Evolutionary conservation across 1,284 basidiomycete species (phyloP).

Genomic region (Heliocybe sulcata): DNA sequence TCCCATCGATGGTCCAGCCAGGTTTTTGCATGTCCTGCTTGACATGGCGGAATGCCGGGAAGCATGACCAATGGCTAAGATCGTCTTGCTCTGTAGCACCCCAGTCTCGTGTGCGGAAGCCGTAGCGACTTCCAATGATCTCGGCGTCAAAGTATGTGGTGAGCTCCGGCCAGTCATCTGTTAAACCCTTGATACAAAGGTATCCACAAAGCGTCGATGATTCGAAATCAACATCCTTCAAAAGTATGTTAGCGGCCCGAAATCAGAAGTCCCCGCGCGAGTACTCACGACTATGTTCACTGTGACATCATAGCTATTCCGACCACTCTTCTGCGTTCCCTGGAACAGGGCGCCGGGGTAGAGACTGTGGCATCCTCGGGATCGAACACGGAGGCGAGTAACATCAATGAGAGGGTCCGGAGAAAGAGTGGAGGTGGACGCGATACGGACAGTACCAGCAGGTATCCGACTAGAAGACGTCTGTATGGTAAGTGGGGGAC

Average conservation of each 20-base stretch:
- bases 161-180: slow-evolving; percentile 85
- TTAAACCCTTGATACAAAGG: slow-evolving; percentile 82
- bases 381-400: slow-evolving; percentile 64
- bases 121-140: slow-evolving; percentile 83
- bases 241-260: slow-evolving; percentile 4
- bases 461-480: slow-evolving; percentile 10
- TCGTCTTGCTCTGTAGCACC: slow-evolving; percentile 85
- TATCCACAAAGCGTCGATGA: slow-evolving; percentile 82
- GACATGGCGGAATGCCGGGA: slow-evolving; percentile 82
- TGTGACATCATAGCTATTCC: slow-evolving; percentile 80
- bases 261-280: slow-evolving; percentile 3
- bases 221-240: slow-evolving; percentile 75
- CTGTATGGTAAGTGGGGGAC: slow-evolving; percentile 6
- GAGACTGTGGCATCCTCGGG: slow-evolving; percentile 72
- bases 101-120: slow-evolving; percentile 83
- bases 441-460: slow-evolving; percentile 5
- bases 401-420: slow-evolving; percentile 66
- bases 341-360: slow-evolving; percentile 75
- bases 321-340: slow-evolving; percentile 79
- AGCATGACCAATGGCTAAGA: slow-evolving; percentile 86
- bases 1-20: slow-evolving; percentile 67
- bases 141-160: slow-evolving; percentile 94
- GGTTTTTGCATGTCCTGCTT: slow-evolving; percentile 68
- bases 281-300: slow-evolving; percentile 72
- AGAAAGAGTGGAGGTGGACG: slow-evolving; percentile 11